A percentile compares a stretch with the other conserved stretches of the same genome.
phyloP scores from a whole-genome alignment of 768 basidiomycete genomes.

The Flagelloscypha sp. region DNA sequence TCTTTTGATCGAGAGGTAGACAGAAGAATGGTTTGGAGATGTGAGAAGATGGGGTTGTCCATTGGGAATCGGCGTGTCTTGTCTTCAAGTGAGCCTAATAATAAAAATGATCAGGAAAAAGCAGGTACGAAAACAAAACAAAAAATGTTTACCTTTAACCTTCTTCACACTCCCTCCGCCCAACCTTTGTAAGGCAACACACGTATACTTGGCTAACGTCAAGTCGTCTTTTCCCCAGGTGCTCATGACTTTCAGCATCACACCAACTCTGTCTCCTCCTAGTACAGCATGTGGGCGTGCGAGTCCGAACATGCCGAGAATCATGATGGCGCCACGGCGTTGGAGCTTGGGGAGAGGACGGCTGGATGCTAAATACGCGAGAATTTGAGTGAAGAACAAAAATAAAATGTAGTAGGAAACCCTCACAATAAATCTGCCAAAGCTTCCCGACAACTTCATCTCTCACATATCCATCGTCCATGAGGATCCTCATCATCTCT shows the following conservation, averaged over 20 bases:
- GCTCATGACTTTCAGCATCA: conserved; percentile 78
- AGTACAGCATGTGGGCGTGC: conserved; percentile 69
- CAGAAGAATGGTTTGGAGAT: conserved; percentile 75
- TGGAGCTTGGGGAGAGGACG: conserved; percentile 72
- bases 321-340: conserved; percentile 90
- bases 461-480: conserved; percentile 81
- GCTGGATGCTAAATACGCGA: conserved; percentile 50
- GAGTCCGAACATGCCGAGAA: conserved; percentile 93
- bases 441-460: conserved; percentile 81
- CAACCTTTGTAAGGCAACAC: conserved; percentile 84
- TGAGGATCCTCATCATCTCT: conserved; percentile 94
- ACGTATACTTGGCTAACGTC: conserved; percentile 87
- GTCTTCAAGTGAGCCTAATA: conserved; percentile 74
- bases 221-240: conserved; percentile 77
- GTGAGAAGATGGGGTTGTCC: conserved; percentile 78
- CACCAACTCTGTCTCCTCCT: conserved; percentile 70
- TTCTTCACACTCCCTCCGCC: conserved; percentile 97
- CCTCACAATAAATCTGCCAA: conserved; percentile 93
- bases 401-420: background rate
- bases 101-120: background rate
- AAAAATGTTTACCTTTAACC: conserved; percentile 66
- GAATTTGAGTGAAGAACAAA: background rate
- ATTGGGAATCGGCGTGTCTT: conserved; percentile 81
- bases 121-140: background rate
- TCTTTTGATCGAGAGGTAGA: conserved; percentile 77